Percentiles rank a stretch among this genome's conserved stretches.
Conservation (phyloP, 2,329 filamentous ascomycete species). For the Fulvia fulva region DNA sequence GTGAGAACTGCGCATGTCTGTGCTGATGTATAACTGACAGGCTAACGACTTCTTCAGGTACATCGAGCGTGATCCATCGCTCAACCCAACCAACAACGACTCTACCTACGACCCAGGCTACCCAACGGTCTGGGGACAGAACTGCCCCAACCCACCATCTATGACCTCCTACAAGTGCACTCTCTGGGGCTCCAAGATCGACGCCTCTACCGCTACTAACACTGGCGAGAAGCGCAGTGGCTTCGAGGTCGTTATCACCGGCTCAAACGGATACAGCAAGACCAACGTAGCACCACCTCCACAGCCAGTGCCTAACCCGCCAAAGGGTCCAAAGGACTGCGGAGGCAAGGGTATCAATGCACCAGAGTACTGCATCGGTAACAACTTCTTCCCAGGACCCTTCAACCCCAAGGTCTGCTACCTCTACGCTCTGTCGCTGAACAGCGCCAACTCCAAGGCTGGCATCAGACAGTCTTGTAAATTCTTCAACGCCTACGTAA, state of each 20-base stretch:
- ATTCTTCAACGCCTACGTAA: conserved; percentile 32
- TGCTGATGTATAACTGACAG: neutral
- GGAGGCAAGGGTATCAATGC: conserved; percentile 17
- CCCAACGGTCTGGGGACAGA: conserved; percentile 22
- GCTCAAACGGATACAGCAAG: conserved; percentile 31
- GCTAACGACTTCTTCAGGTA: conserved; percentile 11
- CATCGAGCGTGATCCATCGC: conserved; percentile 33
- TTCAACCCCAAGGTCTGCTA: conserved; percentile 31
- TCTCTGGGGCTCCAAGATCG: conserved; percentile 36
- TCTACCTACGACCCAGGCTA: conserved; percentile 25
- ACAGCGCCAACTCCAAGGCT: conserved; percentile 16
- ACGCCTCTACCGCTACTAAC: conserved; percentile 29
- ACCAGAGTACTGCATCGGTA: conserved; percentile 22
- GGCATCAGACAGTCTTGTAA: conserved; percentile 23
- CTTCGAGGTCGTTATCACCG: conserved; percentile 31
- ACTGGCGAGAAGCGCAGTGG: conserved; percentile 24
- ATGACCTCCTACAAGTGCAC: conserved; percentile 41
- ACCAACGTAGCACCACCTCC: conserved; percentile 17
- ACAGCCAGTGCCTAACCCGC: conserved; percentile 14
- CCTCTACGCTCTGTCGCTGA: conserved; percentile 17
- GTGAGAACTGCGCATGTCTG: neutral
- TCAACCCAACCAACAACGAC: conserved; percentile 30
- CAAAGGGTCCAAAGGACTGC: conserved; percentile 12
- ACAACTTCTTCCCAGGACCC: conserved; percentile 32
- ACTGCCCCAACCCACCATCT: conserved; percentile 36